Evolutionary conservation across 805 yeast species (phyloP).

Genomic region (Hanseniaspora clermontiae): DNA sequence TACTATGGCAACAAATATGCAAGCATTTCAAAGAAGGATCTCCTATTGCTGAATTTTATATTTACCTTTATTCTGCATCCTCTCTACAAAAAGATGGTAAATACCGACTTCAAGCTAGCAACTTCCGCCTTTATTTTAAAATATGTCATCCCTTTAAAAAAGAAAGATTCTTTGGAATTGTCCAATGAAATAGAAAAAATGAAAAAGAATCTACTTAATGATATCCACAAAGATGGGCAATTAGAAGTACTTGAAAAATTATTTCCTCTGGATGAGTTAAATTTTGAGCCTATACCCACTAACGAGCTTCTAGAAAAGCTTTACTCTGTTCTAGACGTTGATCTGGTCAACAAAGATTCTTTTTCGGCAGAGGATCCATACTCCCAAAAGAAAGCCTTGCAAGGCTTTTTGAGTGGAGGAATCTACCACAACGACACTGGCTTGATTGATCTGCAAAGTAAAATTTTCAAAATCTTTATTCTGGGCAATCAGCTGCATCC

Average conservation of each 20-base stretch:
- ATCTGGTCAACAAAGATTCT: neutral
- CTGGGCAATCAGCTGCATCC: constrained; percentile 95
- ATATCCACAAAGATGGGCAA: neutral
- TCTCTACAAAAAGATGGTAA: neutral
- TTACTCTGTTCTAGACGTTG: constrained; percentile 23
- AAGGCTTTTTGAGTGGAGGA: constrained; percentile 85
- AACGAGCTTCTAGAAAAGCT: constrained; percentile 39
- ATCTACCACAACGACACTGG: constrained; percentile 93
- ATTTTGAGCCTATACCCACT: constrained; percentile 44
- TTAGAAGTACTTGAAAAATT: neutral
- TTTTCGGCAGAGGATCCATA: constrained; percentile 40
- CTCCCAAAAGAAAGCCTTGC: constrained; percentile 31
- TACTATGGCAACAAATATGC: neutral
- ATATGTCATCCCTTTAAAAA: neutral
- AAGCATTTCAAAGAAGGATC: neutral
- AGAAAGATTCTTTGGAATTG: neutral
- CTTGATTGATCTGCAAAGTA: constrained; percentile 56
- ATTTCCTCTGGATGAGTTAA: constrained; percentile 30
- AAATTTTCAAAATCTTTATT: constrained; percentile 62
- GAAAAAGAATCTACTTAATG: neutral
- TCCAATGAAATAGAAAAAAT: neutral
- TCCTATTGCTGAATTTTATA: neutral
- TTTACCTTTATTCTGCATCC: neutral
- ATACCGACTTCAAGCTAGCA: neutral
- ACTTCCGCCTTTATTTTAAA: neutral